phyloP scores from a whole-genome alignment of 176 grass and related monocot genomes.

The Juncus inflexus region DNA sequence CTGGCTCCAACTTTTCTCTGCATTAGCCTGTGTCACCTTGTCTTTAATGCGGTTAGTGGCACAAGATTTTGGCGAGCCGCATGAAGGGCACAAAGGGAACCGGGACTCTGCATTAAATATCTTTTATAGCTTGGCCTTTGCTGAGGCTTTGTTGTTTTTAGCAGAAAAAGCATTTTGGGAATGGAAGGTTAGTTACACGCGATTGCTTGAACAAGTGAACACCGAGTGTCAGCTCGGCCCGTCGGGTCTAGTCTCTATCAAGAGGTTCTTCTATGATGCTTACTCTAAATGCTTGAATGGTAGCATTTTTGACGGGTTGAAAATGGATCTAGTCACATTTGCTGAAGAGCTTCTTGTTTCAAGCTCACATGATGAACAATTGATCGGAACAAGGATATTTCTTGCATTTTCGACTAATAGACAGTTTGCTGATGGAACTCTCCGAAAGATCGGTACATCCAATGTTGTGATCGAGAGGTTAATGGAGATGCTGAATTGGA shows the following conservation, averaged over 20 bases:
- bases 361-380: conserved; percentile 55
- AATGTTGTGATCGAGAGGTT: conserved; percentile 42
- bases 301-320: conserved; percentile 60
- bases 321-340: conserved; percentile 71
- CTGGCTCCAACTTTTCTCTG: conserved; percentile 61
- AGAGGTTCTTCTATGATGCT: conserved; percentile 73
- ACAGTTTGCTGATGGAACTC: conserved; percentile 29
- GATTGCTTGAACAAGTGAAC: conserved; percentile 50
- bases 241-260: conserved; percentile 41
- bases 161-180: conserved; percentile 64
- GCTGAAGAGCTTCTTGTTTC: conserved; percentile 48
- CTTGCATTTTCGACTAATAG: conserved; percentile 32
- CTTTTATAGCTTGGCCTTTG: conserved; percentile 61
- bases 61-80: conserved; percentile 54
- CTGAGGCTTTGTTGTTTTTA: conserved; percentile 64
- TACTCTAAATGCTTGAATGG: conserved; percentile 62
- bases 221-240: conserved; percentile 46
- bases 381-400: conserved; percentile 48
- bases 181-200: conserved; percentile 51
- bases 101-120: conserved; percentile 48
- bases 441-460: conserved; percentile 42
- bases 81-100: conserved; percentile 35
- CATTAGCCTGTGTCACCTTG: conserved; percentile 49
- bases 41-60: conserved; percentile 37
- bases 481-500: conserved; percentile 67